Base-by-base conservation (phyloP, 352 stramenopile genomes). In the Sclerospora graminicola region DNA sequence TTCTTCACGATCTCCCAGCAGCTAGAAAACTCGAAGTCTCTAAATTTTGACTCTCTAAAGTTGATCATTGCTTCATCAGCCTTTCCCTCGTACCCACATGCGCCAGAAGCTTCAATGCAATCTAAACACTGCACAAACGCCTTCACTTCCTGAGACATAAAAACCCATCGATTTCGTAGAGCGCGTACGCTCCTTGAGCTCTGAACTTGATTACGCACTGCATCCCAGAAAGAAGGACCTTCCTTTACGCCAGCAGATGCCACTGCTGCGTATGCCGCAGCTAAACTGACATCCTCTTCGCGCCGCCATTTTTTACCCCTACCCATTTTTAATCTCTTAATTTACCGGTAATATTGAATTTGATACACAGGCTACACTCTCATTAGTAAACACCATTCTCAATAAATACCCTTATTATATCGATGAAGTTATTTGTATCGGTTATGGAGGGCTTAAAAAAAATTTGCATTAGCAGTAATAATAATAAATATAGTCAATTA, bases 21-120 rank as follows among this genome's bases (percentile, higher is more conserved):
- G 45, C 11, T 24, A 5, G 40, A 4, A 28, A 51, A 51, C 35
- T 51, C 45, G 45, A 51, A 51, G 8, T 40, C 35, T 16, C 35
- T 31, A 5, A 20, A 20, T 20, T 33, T 32, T 16, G 10, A 32
- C 18, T 38, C 45, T 21, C 27, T 16, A 26, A 51, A 51, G 6
- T 26, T 5, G 7, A 21, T 19, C 34, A 23, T 43, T 8, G 43
- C 43, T 24, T 34, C 35, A 15, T 50, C 33, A 0, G 34, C 14
- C 7, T 16, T 24, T 8, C 10, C 38, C 0, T 34, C 26, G 14
- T 27, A 4, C 2, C 4, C 8, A 34, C 26, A 18, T 1, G 1
- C 38, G 16, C 38, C 26, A 11, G 20, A 7, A 18, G 24, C 38
- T 43, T 43, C 37, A 9, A 42, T 19, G 8, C 36, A 21, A 15